phyloP scores from a whole-genome alignment of 371 early-diverging fungal genomes.

The Apophysomyces trapeziformis region DNA sequence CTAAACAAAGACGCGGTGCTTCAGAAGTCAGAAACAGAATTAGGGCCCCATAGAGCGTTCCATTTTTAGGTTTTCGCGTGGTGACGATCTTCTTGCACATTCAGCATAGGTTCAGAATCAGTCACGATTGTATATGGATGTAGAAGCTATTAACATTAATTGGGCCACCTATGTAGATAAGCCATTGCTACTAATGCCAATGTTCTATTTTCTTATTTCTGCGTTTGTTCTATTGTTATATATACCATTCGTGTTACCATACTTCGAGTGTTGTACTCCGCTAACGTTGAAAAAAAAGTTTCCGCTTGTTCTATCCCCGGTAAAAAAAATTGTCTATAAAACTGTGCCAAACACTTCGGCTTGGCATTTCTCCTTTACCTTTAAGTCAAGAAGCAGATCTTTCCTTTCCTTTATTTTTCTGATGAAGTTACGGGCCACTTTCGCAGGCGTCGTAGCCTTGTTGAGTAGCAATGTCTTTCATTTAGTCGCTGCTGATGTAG shows the following conservation, averaged over 20 bases:
- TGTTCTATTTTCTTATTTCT: neutral
- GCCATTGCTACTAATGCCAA: neutral
- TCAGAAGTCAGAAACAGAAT: constrained; percentile 1
- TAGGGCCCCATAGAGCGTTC: neutral
- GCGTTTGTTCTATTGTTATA: neutral
- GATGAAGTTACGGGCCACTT: constrained; percentile 3
- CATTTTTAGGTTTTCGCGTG: constrained; percentile 9
- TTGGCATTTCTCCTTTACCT: neutral
- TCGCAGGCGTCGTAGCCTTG: neutral
- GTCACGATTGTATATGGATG: neutral
- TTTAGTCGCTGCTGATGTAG: constrained; percentile 1
- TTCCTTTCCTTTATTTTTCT: neutral
- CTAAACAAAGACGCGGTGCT: neutral
- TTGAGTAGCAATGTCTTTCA: neutral
- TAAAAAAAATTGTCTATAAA: constrained; percentile 1
- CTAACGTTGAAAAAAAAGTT: neutral
- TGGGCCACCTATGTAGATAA: no score
- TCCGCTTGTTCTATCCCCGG: constrained; percentile 9
- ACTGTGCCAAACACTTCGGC: neutral
- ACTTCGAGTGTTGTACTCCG: neutral
- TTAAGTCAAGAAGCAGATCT: neutral
- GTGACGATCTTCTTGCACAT: neutral
- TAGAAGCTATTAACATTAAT: neutral
- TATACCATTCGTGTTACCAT: neutral
- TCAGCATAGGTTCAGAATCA: neutral